Conservation (phyloP, 1,284 basidiomycete genomes). For the Marasmius sp. region DNA sequence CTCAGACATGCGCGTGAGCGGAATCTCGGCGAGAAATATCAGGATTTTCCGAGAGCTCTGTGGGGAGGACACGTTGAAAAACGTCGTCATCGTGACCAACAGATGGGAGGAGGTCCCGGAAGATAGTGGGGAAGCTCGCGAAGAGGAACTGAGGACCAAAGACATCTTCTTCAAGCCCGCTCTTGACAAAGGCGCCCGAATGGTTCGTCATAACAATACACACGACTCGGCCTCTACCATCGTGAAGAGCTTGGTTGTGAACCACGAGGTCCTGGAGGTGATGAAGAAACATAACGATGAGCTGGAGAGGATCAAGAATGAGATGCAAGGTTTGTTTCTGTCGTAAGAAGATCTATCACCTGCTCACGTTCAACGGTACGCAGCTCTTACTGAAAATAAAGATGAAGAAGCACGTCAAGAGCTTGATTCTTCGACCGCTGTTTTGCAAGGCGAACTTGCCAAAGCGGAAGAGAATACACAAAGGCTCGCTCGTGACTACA, state of each 20-base stretch:
- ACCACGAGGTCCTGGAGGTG: constrained; percentile 34
- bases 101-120: constrained; percentile 41
- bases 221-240: constrained; percentile 26
- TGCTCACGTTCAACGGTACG: background rate
- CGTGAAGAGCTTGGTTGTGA: constrained; percentile 33
- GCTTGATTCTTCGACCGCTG: background rate
- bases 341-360: constrained; percentile 5
- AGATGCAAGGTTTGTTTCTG: constrained; percentile 28
- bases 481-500: too few relatives aligned
- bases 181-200: constrained; percentile 34
- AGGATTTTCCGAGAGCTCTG: constrained; percentile 46
- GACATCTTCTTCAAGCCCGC: constrained; percentile 39
- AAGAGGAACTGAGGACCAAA: constrained; percentile 31
- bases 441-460: background rate
- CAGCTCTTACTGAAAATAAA: background rate
- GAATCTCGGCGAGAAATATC: constrained; percentile 43
- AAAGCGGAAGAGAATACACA: too few relatives aligned
- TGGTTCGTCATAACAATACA: constrained; percentile 34
- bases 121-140: constrained; percentile 33
- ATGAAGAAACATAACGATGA: constrained; percentile 33
- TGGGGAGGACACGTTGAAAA: constrained; percentile 40
- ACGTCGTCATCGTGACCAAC: constrained; percentile 45
- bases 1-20: constrained; percentile 45
- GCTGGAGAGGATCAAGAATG: constrained; percentile 31
- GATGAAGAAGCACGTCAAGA: constrained; percentile 4